Conservation (phyloP, 257 asterid genomes). For the Euphrasia confusa region DNA sequence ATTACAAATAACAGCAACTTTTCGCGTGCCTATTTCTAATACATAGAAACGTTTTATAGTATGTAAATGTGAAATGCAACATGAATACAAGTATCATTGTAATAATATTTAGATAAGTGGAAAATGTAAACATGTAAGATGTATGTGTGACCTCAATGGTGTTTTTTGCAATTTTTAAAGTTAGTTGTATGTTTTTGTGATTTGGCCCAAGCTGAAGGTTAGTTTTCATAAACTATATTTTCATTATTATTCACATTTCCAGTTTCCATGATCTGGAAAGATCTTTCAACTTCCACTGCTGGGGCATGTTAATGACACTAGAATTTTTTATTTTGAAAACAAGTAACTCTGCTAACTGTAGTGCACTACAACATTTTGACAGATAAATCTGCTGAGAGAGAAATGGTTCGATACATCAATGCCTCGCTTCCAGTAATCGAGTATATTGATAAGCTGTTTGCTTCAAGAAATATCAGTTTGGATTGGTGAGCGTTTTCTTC, state of each 20-base stretch:
- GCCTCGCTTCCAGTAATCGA: slow-evolving; percentile 74
- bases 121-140: background rate
- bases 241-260: background rate
- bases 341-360: background rate
- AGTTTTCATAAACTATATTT: too few species aligned
- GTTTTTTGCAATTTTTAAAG: too few species aligned
- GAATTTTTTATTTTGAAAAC: background rate
- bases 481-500: slow-evolving; percentile 53
- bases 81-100: background rate
- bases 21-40: too few species aligned
- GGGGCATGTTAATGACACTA: background rate
- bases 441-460: slow-evolving; percentile 67
- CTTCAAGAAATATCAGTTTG: slow-evolving; percentile 58
- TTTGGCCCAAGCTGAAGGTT: too few species aligned
- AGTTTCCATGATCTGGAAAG: background rate
- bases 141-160: background rate
- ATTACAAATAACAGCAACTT: too few species aligned
- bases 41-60: too few species aligned
- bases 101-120: background rate
- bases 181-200: too few species aligned
- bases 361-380: slow-evolving; percentile 17
- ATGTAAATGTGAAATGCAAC: too few species aligned
- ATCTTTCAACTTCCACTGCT: background rate
- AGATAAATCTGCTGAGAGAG: slow-evolving; percentile 70
- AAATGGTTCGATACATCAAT: slow-evolving; percentile 71